Evolutionary conservation across 106 monocot species (phyloP).

Genomic region (Dendrobium officinale): DNA sequence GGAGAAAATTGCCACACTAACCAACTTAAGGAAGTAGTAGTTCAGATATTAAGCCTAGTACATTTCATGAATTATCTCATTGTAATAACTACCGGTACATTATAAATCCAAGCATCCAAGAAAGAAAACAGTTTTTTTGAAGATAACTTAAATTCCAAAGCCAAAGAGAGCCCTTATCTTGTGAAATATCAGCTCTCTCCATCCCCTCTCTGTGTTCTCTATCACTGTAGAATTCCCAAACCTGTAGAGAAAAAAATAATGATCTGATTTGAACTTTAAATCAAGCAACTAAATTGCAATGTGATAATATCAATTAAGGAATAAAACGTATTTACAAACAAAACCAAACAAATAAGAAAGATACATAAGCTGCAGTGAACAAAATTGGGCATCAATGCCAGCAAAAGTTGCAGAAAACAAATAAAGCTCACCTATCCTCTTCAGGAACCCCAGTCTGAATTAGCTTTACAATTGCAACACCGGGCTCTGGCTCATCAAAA

Average conservation of each 20-base stretch:
- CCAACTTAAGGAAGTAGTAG: background rate
- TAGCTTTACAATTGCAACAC: constrained; percentile 65
- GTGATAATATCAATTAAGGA: background rate
- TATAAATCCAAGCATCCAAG: background rate
- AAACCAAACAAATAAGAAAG: background rate
- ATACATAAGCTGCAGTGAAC: background rate
- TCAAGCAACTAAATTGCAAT: background rate
- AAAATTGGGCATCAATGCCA: background rate
- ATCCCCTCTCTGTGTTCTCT: constrained; percentile 96
- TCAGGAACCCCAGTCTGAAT: constrained; percentile 78
- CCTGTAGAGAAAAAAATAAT: constrained; percentile 24
- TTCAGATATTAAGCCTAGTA: background rate
- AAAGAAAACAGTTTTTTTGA: background rate
- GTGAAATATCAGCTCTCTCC: constrained; percentile 94
- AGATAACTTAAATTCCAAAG: constrained; percentile 70
- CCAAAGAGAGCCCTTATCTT: constrained; percentile 93
- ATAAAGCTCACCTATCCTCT: constrained; percentile 59
- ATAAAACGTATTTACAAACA: background rate
- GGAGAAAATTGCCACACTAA: background rate
- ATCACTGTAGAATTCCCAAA: constrained; percentile 92
- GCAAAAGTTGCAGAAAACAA: background rate
- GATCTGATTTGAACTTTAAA: background rate
- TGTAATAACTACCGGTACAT: background rate
- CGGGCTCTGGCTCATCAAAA: constrained; percentile 90
- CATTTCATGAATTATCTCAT: background rate